These are phyloP conservation scores for Populus hybrid DNA, from an alignment of 441 rosid species.

Conservation along the genomic window DNA sequence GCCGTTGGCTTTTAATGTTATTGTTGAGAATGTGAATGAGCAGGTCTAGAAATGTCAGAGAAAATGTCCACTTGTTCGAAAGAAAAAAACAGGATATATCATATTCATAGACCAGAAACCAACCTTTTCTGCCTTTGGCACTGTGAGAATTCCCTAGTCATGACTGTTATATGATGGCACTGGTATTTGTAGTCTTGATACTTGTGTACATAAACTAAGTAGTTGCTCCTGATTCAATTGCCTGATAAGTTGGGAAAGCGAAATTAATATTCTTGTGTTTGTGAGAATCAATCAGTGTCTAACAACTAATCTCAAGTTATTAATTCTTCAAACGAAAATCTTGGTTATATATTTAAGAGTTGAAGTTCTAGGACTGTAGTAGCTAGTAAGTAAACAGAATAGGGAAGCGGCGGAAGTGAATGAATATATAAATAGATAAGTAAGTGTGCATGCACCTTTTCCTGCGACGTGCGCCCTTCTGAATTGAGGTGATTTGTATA, in stretches of 20 bases:
- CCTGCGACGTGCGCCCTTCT: no score
- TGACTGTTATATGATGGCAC: no score
- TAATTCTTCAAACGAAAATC: no score
- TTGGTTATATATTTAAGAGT: not conserved
- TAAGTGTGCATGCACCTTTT: no score
- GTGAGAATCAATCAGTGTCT: no score
- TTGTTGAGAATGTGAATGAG: not conserved
- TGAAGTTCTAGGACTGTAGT: not conserved
- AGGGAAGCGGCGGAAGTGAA: not conserved
- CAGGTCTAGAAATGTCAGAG: not conserved
- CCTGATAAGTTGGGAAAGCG: not conserved
- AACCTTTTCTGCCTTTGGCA: no score
- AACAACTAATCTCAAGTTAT: not conserved
- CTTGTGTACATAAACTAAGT: no score
- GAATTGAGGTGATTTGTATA: no score
- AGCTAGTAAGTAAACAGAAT: not conserved
- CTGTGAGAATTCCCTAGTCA: no score
- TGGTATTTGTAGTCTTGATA: no score
- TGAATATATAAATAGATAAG: no score
- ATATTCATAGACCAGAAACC: not conserved
- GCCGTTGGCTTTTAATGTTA: not conserved
- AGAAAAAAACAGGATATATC: not conserved
- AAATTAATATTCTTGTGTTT: no score
- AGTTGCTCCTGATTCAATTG: not conserved
- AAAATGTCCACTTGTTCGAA: not conserved